phyloP scores from a whole-genome alignment of 495 filamentous ascomycete genomes.

The Tuber borchii region DNA sequence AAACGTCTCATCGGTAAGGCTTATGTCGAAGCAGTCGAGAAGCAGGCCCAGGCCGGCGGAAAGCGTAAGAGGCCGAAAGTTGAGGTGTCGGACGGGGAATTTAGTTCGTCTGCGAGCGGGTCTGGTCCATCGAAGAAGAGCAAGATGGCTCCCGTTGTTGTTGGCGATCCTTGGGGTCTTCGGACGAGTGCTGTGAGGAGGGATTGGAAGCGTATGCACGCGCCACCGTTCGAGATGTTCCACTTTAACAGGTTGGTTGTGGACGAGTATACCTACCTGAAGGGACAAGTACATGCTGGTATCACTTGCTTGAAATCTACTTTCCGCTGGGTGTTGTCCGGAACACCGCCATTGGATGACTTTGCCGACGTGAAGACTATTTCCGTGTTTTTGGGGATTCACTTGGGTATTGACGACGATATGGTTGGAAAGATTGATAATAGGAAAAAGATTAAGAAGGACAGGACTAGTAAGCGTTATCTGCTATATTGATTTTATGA shows the following conservation, averaged over 20 bases:
- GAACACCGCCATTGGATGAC: conserved; percentile 56
- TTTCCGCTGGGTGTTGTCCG: conserved; percentile 60
- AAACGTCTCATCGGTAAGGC: conserved; percentile 41
- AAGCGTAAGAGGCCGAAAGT: conserved; percentile 31
- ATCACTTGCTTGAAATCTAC: conserved; percentile 46
- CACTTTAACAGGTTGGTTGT: conserved; percentile 56
- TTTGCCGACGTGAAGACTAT: conserved; percentile 59
- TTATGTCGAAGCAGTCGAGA: conserved; percentile 35
- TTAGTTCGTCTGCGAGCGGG: conserved; percentile 17
- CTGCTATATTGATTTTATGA: conserved; percentile 6
- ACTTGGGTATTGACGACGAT: conserved; percentile 53
- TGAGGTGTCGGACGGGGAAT: conserved; percentile 24
- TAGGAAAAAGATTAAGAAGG: conserved; percentile 39
- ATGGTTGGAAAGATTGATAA: conserved; percentile 43
- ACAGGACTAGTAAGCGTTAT: conserved; percentile 43
- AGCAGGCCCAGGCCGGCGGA: conserved; percentile 21
- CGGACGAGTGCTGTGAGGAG: conserved; percentile 12
- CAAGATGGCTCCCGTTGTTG: conserved; percentile 12
- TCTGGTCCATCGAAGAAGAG: conserved; percentile 31
- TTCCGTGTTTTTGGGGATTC: conserved; percentile 51
- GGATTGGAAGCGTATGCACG: conserved; percentile 35
- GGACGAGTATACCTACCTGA: conserved; percentile 60
- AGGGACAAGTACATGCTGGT: conserved; percentile 40
- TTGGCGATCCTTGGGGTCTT: conserved; percentile 38
- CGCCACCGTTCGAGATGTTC: conserved; percentile 55